Percentiles rank a stretch among this genome's conserved stretches.
phyloP scores from a whole-genome alignment of 2,329 filamentous ascomycete genomes.

The Scedosporium boydii region DNA sequence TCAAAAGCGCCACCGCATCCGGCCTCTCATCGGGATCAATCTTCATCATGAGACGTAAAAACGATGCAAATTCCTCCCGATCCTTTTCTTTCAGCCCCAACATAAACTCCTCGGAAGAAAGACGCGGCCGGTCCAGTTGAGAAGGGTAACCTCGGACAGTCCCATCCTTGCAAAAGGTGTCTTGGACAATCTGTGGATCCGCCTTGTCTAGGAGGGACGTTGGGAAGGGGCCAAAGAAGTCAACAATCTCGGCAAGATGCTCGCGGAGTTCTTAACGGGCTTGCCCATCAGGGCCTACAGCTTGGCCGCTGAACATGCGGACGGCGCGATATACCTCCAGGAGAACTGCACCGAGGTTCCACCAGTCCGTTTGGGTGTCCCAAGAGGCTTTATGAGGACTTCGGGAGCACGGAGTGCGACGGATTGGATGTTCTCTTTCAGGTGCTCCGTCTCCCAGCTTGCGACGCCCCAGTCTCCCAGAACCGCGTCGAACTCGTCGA shows the following conservation, averaged over 20 bases:
- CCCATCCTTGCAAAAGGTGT: constrained; percentile 9
- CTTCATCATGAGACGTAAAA: constrained; percentile 11
- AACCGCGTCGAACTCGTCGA: constrained; percentile 9
- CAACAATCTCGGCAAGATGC: constrained; percentile 12
- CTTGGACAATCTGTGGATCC: constrained; percentile 5
- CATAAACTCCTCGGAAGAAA: constrained; percentile 8
- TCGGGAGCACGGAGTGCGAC: constrained; percentile 15
- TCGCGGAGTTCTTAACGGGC: constrained; percentile 8
- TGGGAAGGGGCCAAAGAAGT: constrained; percentile 12
- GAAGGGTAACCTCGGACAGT: not conserved
- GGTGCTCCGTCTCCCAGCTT: constrained; percentile 13
- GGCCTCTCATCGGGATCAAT: constrained; percentile 11
- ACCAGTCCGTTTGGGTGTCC: constrained; percentile 12
- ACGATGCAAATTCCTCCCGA: constrained; percentile 10
- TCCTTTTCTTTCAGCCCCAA: constrained; percentile 7
- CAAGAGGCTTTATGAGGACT: constrained; percentile 14
- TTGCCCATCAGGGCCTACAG: not conserved
- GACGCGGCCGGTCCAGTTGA: not conserved
- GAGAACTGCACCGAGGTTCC: constrained; percentile 14
- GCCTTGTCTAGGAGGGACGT: constrained; percentile 9
- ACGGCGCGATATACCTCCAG: constrained; percentile 11
- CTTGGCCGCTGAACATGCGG: constrained; percentile 10
- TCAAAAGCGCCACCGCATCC: constrained; percentile 3
- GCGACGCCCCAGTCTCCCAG: constrained; percentile 14
- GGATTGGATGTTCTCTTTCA: constrained; percentile 14